Evolutionary conservation across 148 eudicot genomes (phyloP), one percentile per base, ranked within the genome.

Genomic region (Camellia granthamiana): DNA sequence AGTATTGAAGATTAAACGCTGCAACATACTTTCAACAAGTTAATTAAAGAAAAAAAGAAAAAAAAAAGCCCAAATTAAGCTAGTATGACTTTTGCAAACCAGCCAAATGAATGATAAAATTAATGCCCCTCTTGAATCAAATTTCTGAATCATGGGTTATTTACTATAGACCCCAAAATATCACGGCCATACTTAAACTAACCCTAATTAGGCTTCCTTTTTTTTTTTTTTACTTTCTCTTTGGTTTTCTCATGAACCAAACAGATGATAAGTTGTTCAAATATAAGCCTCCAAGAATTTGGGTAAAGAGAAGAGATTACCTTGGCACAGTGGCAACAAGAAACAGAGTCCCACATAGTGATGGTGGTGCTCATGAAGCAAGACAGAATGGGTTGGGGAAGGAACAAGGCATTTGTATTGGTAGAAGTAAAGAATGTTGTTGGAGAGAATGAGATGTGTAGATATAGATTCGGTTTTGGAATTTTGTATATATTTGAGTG

Each of bases 301-400:
- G 60, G 60, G 52, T 21, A 0, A 8, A 63, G 75, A 4, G 56
- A 52, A 16, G 55, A 16, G 42, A 30, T 82, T 84, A 92, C 97
- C 91, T 80, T 90, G 71, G 87, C 86, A 76, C 77, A 75, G 70
- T 79, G 76, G 77, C 85, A 85, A 80, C 81, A 84, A 77, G 84
- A 72, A n/a, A 84, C 38, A 54, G 91, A 78, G 69, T 88, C 97
- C 78, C 87, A 76, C 97, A 92, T 92, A 59, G 38, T 47, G 38
- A 23, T 76, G 62, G 77, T 13, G 68, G 15, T 30, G 60, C 69
- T 69, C 76, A 71, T 71, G 55, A 46, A 60, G 7, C 30, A 0
- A 63, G 18, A n/a, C 11, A 13, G 2, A 68, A 23, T 58, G 74
- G 38, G 5, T 74, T 10, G 69, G 9, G 49, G 44, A 80, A 49